Percentiles rank a stretch among this genome's conserved stretches.
These are phyloP conservation scores for Graphilbum fragrans DNA, from an alignment of 2,329 filamentous ascomycete genomes.

Conservation along the genomic window DNA sequence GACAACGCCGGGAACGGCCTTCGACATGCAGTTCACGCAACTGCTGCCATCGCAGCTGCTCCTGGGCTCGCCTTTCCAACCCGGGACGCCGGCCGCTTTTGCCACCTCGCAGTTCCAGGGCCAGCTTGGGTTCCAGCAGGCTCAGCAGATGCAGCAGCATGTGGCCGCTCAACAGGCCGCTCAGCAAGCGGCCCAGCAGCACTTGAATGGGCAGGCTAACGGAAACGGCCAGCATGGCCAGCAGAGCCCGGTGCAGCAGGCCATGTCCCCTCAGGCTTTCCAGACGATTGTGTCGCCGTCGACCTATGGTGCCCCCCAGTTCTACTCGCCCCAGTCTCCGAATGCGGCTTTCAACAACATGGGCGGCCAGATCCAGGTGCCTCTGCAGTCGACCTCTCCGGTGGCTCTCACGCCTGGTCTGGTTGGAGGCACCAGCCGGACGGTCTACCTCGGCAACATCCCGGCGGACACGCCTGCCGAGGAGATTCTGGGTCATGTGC, in stretches of 20 bases:
- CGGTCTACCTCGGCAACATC: constrained; percentile 95
- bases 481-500: constrained; percentile 90
- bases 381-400: constrained; percentile 57
- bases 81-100: constrained; percentile 82
- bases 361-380: constrained; percentile 45
- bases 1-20: constrained; percentile 75
- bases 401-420: constrained; percentile 68
- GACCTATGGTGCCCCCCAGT: constrained; percentile 68
- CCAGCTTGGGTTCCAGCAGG: constrained; percentile 62
- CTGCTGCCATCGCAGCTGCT: constrained; percentile 89
- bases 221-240: constrained; percentile 26
- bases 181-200: constrained; percentile 50
- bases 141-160: constrained; percentile 42
- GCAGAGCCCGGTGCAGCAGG: constrained; percentile 63
- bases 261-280: constrained; percentile 72
- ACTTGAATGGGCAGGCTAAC: constrained; percentile 44
- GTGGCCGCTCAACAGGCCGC: constrained; percentile 54
- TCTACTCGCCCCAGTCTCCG: constrained; percentile 77
- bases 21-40: constrained; percentile 98
- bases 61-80: constrained; percentile 92
- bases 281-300: constrained; percentile 79
- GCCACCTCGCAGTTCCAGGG: constrained; percentile 85
- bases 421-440: constrained; percentile 83
- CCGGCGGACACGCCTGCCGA: constrained; percentile 95
- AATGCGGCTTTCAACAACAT: constrained; percentile 61